These are phyloP conservation scores for Ceriops zippeliana DNA, from an alignment of 345 rosid species.

Conservation along the genomic window DNA sequence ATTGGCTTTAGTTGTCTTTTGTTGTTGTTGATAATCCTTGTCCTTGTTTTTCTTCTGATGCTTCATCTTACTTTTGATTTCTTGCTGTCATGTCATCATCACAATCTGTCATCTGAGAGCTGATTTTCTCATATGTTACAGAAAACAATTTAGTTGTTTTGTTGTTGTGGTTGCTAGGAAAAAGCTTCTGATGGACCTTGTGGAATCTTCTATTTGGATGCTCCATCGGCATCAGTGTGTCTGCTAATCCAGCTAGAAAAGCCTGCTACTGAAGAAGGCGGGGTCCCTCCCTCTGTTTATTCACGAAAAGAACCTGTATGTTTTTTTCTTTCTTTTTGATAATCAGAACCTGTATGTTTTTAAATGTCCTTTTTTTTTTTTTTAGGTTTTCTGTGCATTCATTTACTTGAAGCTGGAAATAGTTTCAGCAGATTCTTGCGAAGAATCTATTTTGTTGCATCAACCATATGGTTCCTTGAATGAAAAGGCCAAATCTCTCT, in stretches of 20 bases:
- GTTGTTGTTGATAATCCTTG: background rate
- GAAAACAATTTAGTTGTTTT: conserved; percentile 7
- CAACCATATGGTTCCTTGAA: no score
- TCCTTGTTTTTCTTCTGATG: no score
- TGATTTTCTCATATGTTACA: background rate
- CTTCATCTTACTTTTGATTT: background rate
- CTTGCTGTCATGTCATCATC: background rate
- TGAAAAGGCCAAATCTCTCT: no score
- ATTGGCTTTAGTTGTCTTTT: background rate
- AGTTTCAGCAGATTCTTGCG: background rate
- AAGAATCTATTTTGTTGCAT: no score
- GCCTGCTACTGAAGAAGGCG: conserved; percentile 92
- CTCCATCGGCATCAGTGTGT: conserved; percentile 87
- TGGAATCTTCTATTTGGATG: conserved; percentile 88
- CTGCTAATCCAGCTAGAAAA: conserved; percentile 87
- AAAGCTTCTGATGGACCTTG: conserved; percentile 57
- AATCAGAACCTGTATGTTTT: background rate
- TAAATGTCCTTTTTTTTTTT: background rate
- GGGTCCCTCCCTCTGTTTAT: conserved; percentile 86
- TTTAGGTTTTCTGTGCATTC: background rate
- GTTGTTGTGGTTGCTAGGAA: conserved; percentile 41
- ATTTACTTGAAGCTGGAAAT: background rate
- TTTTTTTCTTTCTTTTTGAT: background rate
- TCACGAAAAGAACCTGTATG: conserved; percentile 99
- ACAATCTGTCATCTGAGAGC: background rate